These are phyloP conservation scores for Solanum neorickii DNA, from an alignment of 257 asterid genomes.

Conservation along the genomic window DNA sequence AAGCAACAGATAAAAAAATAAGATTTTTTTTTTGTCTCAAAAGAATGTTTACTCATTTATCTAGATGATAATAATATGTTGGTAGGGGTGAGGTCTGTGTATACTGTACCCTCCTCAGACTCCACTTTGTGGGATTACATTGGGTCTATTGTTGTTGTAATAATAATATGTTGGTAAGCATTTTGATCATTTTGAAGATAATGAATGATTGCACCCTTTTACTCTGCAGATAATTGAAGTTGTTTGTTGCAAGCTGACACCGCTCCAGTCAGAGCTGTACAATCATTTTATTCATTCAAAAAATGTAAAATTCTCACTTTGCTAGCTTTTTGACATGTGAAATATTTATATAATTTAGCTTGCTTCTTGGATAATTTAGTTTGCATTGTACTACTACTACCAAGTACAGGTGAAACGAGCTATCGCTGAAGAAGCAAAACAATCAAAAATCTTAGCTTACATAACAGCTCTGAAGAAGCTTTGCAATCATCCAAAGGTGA, in stretches of 20 bases:
- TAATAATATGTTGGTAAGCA: neutral
- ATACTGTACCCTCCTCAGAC: neutral
- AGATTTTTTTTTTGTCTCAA: neutral
- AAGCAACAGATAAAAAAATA: neutral
- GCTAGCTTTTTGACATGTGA: neutral
- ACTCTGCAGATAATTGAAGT: conserved; percentile 72
- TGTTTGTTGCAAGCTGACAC: conserved; percentile 93
- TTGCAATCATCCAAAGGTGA: conserved; percentile 98
- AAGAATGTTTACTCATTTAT: neutral
- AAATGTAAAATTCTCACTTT: conserved; percentile 45
- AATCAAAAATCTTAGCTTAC: conserved; percentile 76
- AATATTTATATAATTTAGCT: conserved; percentile 2
- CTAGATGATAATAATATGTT: neutral
- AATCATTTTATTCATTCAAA: conserved; percentile 91
- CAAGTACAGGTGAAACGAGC: conserved; percentile 75
- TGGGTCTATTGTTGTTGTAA: neutral
- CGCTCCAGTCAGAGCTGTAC: conserved; percentile 72
- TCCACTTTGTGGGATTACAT: neutral
- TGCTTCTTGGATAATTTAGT: conserved; percentile 1
- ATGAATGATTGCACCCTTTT: neutral
- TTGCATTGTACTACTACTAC: neutral
- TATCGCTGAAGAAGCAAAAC: conserved; percentile 71
- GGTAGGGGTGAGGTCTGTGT: neutral
- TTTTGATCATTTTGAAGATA: neutral
- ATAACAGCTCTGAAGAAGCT: conserved; percentile 96